Evolutionary conservation across 2,329 filamentous ascomycete species (phyloP).

Genomic region (Aspergillus novoparasiticus): DNA sequence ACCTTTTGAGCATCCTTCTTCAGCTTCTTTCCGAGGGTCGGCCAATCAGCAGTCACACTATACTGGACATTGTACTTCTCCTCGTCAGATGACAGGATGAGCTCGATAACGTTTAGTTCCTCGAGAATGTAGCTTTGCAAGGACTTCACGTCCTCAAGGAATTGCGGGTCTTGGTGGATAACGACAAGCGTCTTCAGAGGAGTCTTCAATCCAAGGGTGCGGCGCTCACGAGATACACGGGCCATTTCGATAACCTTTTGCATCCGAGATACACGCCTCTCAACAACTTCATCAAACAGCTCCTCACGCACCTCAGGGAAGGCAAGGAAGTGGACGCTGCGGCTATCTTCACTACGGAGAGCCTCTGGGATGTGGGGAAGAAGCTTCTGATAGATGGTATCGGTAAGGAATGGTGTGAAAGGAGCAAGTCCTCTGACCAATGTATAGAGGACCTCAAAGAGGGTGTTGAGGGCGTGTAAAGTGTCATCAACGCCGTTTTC

Average conservation of each 20-base stretch:
- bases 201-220: conserved; percentile 83
- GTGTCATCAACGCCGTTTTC: conserved; percentile 86
- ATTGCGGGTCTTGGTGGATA: conserved; percentile 79
- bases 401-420: conserved; percentile 93
- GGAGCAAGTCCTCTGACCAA: conserved; percentile 85
- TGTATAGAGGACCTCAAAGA: conserved; percentile 92
- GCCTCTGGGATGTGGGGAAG: conserved; percentile 77
- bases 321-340: conserved; percentile 88
- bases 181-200: conserved; percentile 88
- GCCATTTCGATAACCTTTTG: conserved; percentile 93
- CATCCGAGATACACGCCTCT: conserved; percentile 87
- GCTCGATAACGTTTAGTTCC: conserved; percentile 85
- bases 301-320: conserved; percentile 89
- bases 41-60: conserved; percentile 88
- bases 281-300: conserved; percentile 82
- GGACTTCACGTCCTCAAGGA: conserved; percentile 82
- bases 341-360: conserved; percentile 69
- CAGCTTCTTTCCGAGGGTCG: conserved; percentile 91
- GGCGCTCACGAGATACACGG: conserved; percentile 81
- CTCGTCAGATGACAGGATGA: conserved; percentile 84
- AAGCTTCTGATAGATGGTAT: conserved; percentile 87
- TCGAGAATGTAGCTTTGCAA: conserved; percentile 87
- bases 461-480: conserved; percentile 84
- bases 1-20: conserved; percentile 93
- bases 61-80: conserved; percentile 91